These are phyloP conservation scores for Cryomyces minteri DNA, from an alignment of 495 filamentous ascomycete species.

Conservation along the genomic window DNA sequence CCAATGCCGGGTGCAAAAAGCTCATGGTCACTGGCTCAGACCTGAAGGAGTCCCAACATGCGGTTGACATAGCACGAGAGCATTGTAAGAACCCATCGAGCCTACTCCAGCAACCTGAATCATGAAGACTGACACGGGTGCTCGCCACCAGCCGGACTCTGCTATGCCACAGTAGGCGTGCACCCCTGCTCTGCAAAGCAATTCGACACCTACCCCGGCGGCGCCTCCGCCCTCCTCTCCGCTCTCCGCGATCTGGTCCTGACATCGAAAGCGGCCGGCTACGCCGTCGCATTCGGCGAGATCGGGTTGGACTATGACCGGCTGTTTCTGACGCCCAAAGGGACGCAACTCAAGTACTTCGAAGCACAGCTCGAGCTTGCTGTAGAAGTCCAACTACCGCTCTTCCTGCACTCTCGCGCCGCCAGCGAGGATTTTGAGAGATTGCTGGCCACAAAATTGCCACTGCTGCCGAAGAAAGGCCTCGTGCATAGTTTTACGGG, in stretches of 20 bases:
- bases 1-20: constrained; percentile 61
- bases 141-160: constrained; percentile 41
- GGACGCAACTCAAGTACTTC: constrained; percentile 73
- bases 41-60: constrained; percentile 55
- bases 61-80: constrained; percentile 50
- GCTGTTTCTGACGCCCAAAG: constrained; percentile 54
- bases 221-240: constrained; percentile 27
- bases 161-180: constrained; percentile 80
- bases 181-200: constrained; percentile 68
- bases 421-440: constrained; percentile 65
- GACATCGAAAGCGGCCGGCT: constrained; percentile 26
- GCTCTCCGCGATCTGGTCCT: constrained; percentile 37
- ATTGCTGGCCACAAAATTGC: constrained; percentile 33
- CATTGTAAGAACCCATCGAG: constrained; percentile 37
- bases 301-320: constrained; percentile 95
- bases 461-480: constrained; percentile 45
- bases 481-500: constrained; percentile 89
- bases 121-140: not conserved
- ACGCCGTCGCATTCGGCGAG: constrained; percentile 73
- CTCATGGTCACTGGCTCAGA: constrained; percentile 91
- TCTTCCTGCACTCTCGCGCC: constrained; percentile 82
- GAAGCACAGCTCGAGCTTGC: constrained; percentile 62
- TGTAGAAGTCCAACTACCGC: constrained; percentile 55
- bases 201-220: constrained; percentile 42
- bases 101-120: not conserved